A percentile compares a stretch with the other conserved stretches of the same genome.
Conservation (phyloP, 495 filamentous ascomycete species). For the Jackrogersella multiformis region DNA sequence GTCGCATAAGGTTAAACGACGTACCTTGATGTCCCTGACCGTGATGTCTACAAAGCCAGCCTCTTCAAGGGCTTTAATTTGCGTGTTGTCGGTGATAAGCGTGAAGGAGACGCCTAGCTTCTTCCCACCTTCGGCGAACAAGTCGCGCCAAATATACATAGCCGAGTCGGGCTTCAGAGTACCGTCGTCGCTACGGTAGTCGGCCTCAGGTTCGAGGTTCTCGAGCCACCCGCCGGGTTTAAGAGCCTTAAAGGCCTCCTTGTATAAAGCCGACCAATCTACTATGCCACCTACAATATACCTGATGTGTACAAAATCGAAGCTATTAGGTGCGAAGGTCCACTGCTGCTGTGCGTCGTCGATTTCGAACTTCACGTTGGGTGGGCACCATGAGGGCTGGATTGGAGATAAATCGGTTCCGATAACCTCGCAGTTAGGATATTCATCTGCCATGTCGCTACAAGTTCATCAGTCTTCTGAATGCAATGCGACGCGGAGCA, state of each 20-base stretch:
- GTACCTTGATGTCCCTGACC: slow-evolving; percentile 39
- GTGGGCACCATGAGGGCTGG: slow-evolving; percentile 62
- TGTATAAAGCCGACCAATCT: slow-evolving; percentile 60
- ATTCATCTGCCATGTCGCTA: slow-evolving; percentile 57
- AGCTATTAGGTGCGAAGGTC: slow-evolving; percentile 55
- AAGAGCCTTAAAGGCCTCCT: slow-evolving; percentile 48
- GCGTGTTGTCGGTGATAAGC: slow-evolving; percentile 21
- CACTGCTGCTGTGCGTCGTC: slow-evolving; percentile 60
- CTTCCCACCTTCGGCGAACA: slow-evolving; percentile 41
- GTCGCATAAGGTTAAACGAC: slow-evolving; percentile 44
- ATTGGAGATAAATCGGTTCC: slow-evolving; percentile 72
- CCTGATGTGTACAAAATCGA: slow-evolving; percentile 67
- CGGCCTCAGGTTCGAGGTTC: slow-evolving; percentile 39
- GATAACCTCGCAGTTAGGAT: slow-evolving; percentile 62
- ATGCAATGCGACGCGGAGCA: background rate
- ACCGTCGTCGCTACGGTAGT: slow-evolving; percentile 43
- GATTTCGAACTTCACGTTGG: slow-evolving; percentile 65
- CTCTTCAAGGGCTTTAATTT: slow-evolving; percentile 34
- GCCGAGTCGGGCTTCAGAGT: slow-evolving; percentile 38
- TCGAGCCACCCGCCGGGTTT: slow-evolving; percentile 55
- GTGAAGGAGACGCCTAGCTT: slow-evolving; percentile 42
- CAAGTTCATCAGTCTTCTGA: background rate
- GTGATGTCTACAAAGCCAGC: slow-evolving; percentile 46
- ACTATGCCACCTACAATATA: slow-evolving; percentile 61
- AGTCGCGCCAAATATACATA: slow-evolving; percentile 35